Base-by-base conservation (phyloP, 1,284 basidiomycete genomes). In the Microbotryum violaceum region DNA sequence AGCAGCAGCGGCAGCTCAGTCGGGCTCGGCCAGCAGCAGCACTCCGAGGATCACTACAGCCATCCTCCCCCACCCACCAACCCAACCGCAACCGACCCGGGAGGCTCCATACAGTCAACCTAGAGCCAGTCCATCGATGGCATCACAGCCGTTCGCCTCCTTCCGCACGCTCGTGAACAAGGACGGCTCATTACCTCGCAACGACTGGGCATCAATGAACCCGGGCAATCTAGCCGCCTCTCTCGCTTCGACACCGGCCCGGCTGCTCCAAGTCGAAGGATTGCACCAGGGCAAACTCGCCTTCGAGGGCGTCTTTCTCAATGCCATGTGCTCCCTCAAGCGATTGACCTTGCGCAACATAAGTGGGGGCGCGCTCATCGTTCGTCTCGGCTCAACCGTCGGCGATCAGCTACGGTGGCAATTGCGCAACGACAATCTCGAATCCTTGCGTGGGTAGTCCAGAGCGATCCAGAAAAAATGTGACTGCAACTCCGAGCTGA, bases 331-430 rank as follows among this genome's bases (percentile, higher is more conserved):
- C 47, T 60, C 58, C 46, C 27, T 60, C 7, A 33, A 49, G 27
- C 25, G 37, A 23, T 7, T 60, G 46, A 29, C 23, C 16, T 21
- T 60, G 31, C 25, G n/a, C 29, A 60, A 60, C 53, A 8, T 55
- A 18, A 54, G 33, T 27, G 44, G 45, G 10, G 25, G 21, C 8
- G 25, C 45, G 14, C 53, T 60, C 29, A 47, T 56, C 16, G 58
- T 60, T 21, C 18, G 58, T 6, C 37, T 60, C 8, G 58, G 58
- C n/a, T 55, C 53, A 6, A 60, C 58, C 16, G 48, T 60, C 31
- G 58, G 58, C 12, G 58, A 60, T 44, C 58, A 60, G 33, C 23
- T 60, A 21, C 18, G 58, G 53, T 60, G 46, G 47, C 58, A 60
- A 27, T 53, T 60, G 12, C 9, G 53, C n/a, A 60, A 60, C 53